Evolutionary conservation across 2,329 filamentous ascomycete species (phyloP), one percentile per base, ranked within the genome.

Genomic region (Massarina eburnea): DNA sequence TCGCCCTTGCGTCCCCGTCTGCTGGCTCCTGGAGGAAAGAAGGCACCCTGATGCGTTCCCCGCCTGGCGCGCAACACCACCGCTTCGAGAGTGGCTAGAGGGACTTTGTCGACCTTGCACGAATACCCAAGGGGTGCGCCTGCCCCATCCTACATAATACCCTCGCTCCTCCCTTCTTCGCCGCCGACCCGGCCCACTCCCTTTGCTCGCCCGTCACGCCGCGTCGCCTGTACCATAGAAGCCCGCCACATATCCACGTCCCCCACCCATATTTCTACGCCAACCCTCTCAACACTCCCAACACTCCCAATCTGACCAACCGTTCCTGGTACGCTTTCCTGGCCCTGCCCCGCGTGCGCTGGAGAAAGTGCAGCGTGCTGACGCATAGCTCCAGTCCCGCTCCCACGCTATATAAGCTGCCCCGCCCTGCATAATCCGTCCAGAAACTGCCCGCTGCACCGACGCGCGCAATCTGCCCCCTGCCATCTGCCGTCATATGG

Each of bases 21-120:
- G 34, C 47, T 48, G 41, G 39, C 55, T 54, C 56, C 61, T 59
- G 53, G 50, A 52, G 41, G 45, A 43, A 54, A 45, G 44, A 49
- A 49, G 39, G 50, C 50, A 62, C 59, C 60, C 66, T 66, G 64
- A 71, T 71, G 68, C 67, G 60, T 64, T 61, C 66, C 61, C 63
- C 60, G 66, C 59, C 64, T 57, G 58, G 60, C 62, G 66, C 66
- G 63, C 67, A 60, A 61, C 55, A 60, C 51, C 59, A 61, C 63
- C 63, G 55, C 63, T 70, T 68, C 61, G 59, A 68, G 57, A 60
- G 59, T 57, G 61, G 56, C 54, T 71, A 66, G 64, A 57, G 40
- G 32, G 47, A 41, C 33, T 34, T 49, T 53, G 51, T 47, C 57
- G 45, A 59, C 57, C 55, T 66, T 61, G 55, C 62, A 61, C 62